A percentile compares a stretch with the other conserved stretches of the same genome.
Conservation (phyloP, 805 yeast genomes). For the Hanseniaspora jakobsenii region DNA sequence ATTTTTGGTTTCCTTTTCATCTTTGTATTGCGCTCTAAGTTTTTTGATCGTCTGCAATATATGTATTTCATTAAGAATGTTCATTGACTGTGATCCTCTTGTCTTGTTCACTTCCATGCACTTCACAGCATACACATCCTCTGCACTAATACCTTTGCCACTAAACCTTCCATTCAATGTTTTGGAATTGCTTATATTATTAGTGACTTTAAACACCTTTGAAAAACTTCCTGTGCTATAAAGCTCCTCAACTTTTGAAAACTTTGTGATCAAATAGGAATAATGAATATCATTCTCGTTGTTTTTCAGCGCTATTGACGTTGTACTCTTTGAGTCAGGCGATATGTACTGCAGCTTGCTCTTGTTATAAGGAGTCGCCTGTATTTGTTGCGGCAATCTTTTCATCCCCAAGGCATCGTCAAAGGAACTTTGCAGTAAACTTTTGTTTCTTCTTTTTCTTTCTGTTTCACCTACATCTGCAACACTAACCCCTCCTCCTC, state of each 20-base stretch:
- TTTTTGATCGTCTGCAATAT: constrained; percentile 39
- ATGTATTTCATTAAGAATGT: constrained; percentile 67
- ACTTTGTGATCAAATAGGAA: constrained; percentile 36
- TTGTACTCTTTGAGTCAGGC: constrained; percentile 9
- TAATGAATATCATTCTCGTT: constrained; percentile 22
- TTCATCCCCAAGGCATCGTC: no score
- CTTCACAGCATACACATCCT: constrained; percentile 70
- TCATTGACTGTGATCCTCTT: no score
- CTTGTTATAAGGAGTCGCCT: no score
- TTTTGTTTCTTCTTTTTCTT: no score
- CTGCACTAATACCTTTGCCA: constrained; percentile 47
- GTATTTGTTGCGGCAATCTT: no score
- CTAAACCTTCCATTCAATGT: constrained; percentile 40
- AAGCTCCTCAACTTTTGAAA: constrained; percentile 52
- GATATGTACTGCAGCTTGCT: no score
- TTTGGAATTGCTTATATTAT: constrained; percentile 10
- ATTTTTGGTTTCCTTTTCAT: no score
- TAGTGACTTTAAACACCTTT: constrained; percentile 64
- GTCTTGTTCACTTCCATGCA: constrained; percentile 38
- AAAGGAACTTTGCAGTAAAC: no score
- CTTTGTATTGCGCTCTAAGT: constrained; percentile 26
- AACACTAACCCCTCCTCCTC: no score
- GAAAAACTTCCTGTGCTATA: constrained; percentile 81
- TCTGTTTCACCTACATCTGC: no score
- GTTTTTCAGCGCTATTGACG: constrained; percentile 9